These are phyloP conservation scores for Coniochaeta sp. DNA, from an alignment of 2,329 filamentous ascomycete genomes.

Conservation along the genomic window DNA sequence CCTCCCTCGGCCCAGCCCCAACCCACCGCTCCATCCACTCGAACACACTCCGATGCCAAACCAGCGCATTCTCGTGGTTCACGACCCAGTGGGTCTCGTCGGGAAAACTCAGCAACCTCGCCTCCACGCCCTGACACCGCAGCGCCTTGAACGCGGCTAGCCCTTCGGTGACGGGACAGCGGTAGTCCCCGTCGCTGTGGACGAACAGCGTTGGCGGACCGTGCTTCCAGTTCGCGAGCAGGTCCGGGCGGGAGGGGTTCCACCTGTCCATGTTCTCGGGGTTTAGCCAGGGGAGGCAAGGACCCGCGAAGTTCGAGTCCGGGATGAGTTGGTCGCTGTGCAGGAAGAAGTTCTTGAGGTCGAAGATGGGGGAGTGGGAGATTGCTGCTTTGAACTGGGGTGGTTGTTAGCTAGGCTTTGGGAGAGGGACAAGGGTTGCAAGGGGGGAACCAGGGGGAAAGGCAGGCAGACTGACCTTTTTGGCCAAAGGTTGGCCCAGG, in stretches of 20 bases:
- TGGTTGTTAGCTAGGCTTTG: not conserved
- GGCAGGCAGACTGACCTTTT: slow-evolving; percentile 30
- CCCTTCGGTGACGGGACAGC: slow-evolving; percentile 41
- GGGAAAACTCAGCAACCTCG: slow-evolving; percentile 63
- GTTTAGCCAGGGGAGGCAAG: slow-evolving; percentile 22
- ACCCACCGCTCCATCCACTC: slow-evolving; percentile 55
- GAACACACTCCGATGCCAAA: slow-evolving; percentile 63
- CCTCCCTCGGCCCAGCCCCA: slow-evolving; percentile 4
- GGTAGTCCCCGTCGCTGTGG: slow-evolving; percentile 64
- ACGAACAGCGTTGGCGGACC: slow-evolving; percentile 63
- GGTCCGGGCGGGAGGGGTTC: slow-evolving; percentile 38
- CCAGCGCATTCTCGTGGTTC: slow-evolving; percentile 59
- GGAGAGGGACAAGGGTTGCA: too few species aligned
- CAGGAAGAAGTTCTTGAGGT: slow-evolving; percentile 20
- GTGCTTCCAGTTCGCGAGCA: slow-evolving; percentile 49
- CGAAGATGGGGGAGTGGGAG: slow-evolving; percentile 41
- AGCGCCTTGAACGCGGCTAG: slow-evolving; percentile 66
- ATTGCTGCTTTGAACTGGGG: slow-evolving; percentile 46
- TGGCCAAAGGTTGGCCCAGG: slow-evolving; percentile 43
- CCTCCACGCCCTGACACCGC: slow-evolving; percentile 60
- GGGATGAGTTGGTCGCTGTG: slow-evolving; percentile 15
- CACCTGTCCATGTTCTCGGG: slow-evolving; percentile 39
- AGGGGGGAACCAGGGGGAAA: too few species aligned
- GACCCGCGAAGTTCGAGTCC: slow-evolving; percentile 12
- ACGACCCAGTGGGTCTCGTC: slow-evolving; percentile 69